Evolutionary conservation across 495 filamentous ascomycete species (phyloP).

Genomic region (Podospora pseudocomata): DNA sequence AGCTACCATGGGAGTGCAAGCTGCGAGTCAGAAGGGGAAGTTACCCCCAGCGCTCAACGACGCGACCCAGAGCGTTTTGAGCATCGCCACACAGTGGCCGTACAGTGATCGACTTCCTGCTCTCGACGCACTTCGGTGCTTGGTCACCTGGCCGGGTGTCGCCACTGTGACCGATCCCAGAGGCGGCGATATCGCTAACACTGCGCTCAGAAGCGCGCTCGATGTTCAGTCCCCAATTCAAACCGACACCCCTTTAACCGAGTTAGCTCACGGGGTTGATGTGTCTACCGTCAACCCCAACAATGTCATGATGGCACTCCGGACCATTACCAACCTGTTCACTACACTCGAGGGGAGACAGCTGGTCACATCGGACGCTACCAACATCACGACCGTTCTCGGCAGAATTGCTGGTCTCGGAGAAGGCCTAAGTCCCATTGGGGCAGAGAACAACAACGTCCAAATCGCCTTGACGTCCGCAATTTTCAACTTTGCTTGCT

Average conservation of each 20-base stretch:
- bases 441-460: constrained; percentile 71
- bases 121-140: constrained; percentile 78
- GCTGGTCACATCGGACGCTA: constrained; percentile 57
- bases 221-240: constrained; percentile 40
- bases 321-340: constrained; percentile 85
- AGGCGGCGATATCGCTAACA: constrained; percentile 52
- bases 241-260: constrained; percentile 32
- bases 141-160: constrained; percentile 62
- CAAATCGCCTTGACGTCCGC: constrained; percentile 77
- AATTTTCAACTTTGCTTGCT: constrained; percentile 79
- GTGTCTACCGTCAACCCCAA: constrained; percentile 48
- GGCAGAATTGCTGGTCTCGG: constrained; percentile 46
- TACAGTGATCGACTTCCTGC: constrained; percentile 72
- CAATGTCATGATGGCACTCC: constrained; percentile 80
- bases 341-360: constrained; percentile 65
- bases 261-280: constrained; percentile 18
- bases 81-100: constrained; percentile 72
- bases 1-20: constrained; percentile 1
- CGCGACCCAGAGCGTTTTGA: constrained; percentile 53
- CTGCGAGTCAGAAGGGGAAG: constrained; percentile 41
- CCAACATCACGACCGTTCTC: constrained; percentile 45
- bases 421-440: constrained; percentile 43
- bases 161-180: constrained; percentile 48
- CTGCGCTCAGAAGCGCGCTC: constrained; percentile 30
- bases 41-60: constrained; percentile 58